phyloP scores from a whole-genome alignment of 2,329 filamentous ascomycete species.

The Aureobasidium sp. region DNA sequence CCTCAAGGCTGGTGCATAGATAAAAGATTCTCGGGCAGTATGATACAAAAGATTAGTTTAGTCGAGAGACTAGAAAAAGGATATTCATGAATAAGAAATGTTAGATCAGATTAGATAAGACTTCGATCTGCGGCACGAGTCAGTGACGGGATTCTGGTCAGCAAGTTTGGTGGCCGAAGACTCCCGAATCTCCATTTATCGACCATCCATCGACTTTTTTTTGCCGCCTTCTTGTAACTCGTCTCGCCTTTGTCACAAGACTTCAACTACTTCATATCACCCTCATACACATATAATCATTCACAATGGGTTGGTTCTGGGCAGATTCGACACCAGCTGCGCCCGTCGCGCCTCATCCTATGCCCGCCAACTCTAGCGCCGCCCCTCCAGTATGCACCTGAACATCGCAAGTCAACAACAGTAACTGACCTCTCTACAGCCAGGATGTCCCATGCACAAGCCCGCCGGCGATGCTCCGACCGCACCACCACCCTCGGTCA shows the following conservation, averaged over 20 bases:
- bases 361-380: slow-evolving; percentile 35
- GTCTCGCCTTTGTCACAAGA: not conserved
- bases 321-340: slow-evolving; percentile 42
- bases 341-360: slow-evolving; percentile 38
- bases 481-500: slow-evolving; percentile 22
- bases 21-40: not conserved
- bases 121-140: not conserved
- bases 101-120: slow-evolving; percentile 3
- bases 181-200: slow-evolving; percentile 4
- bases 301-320: slow-evolving; percentile 63
- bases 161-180: not conserved
- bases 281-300: not conserved
- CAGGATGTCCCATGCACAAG: slow-evolving; percentile 63
- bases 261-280: not conserved
- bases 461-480: slow-evolving; percentile 26
- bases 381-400: slow-evolving; percentile 46
- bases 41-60: not conserved
- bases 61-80: not conserved
- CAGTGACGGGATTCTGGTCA: not conserved
- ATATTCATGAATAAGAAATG: not conserved
- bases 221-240: not conserved
- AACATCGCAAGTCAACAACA: not conserved
- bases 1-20: slow-evolving; percentile 32
- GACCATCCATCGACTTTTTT: not conserved
- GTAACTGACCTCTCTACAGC: slow-evolving; percentile 35